Evolutionary conservation across 768 basidiomycete genomes (phyloP).

Genomic region (Trametes cinnabarina): DNA sequence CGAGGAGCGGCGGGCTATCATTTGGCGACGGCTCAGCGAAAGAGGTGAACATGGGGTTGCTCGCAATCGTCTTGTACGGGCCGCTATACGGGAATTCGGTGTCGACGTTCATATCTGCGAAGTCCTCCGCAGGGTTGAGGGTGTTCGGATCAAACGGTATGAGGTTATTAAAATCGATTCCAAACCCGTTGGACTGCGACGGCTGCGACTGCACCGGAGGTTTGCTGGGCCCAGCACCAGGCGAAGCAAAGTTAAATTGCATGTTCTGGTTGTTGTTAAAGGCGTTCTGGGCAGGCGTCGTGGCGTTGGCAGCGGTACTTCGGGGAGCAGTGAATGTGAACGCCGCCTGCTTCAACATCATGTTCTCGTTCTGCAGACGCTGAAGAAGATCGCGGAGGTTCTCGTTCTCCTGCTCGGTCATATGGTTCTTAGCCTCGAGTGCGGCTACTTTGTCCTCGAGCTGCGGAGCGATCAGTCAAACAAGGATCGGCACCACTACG

Average conservation of each 20-base stretch:
- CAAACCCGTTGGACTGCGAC: constrained; percentile 11
- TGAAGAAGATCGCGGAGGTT: constrained; percentile 84
- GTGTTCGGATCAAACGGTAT: constrained; percentile 69
- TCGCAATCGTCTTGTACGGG: constrained; percentile 78
- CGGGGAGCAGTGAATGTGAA: constrained; percentile 85
- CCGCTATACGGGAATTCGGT: constrained; percentile 46
- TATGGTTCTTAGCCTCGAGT: constrained; percentile 79
- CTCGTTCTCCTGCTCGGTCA: constrained; percentile 74
- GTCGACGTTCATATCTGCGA: constrained; percentile 53
- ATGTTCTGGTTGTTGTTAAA: constrained; percentile 14
- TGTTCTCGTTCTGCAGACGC: constrained; percentile 84
- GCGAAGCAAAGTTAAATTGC: constrained; percentile 28
- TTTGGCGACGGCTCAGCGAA: constrained; percentile 47
- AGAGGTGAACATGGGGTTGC: constrained; percentile 84
- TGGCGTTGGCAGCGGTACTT: constrained; percentile 20
- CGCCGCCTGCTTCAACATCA: constrained; percentile 71
- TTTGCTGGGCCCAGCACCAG: constrained; percentile 26
- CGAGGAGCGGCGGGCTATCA: constrained; percentile 22
- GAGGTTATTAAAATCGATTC: constrained; percentile 52
- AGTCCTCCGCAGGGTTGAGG: constrained; percentile 63
- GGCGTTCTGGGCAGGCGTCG: constrained; percentile 10
- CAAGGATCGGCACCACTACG: not conserved
- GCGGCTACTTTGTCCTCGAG: constrained; percentile 89
- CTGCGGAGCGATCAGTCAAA: constrained; percentile 37
- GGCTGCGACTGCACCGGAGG: constrained; percentile 17